Percentiles rank a stretch among this genome's conserved stretches.
Evolutionary conservation across 495 filamentous ascomycete genomes (phyloP).

Genomic region (Daldinia bambusicola): DNA sequence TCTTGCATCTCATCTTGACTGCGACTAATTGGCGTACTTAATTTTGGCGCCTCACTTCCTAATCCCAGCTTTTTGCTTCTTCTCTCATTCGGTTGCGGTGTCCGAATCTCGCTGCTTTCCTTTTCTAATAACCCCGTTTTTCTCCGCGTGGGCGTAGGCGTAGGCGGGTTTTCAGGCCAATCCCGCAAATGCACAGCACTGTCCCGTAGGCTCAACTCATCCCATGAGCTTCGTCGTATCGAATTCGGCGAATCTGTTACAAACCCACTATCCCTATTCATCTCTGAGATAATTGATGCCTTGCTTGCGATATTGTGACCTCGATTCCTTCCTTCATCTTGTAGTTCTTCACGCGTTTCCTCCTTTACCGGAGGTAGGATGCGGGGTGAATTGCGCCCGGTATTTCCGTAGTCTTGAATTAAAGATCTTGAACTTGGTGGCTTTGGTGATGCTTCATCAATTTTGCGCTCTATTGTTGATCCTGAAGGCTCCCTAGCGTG

Average conservation of each 20-base stretch:
- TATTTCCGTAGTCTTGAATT: slow-evolving; percentile 39
- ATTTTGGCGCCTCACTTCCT: slow-evolving; percentile 41
- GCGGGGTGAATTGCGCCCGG: slow-evolving; percentile 53
- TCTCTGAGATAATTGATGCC: slow-evolving; percentile 39
- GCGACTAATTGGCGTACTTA: slow-evolving; percentile 35
- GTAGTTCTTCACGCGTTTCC: slow-evolving; percentile 52
- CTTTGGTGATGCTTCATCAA: slow-evolving; percentile 12
- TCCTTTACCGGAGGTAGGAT: slow-evolving; percentile 56
- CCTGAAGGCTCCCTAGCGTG: slow-evolving; percentile 23
- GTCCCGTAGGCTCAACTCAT: slow-evolving; percentile 56
- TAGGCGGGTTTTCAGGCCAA: slow-evolving; percentile 32
- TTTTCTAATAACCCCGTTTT: slow-evolving; percentile 26
- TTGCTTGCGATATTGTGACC: slow-evolving; percentile 1
- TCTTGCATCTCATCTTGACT: slow-evolving; percentile 23
- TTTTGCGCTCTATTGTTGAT: slow-evolving; percentile 17
- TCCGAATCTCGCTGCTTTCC: slow-evolving; percentile 25
- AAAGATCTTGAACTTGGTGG: slow-evolving; percentile 33
- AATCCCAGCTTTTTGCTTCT: slow-evolving; percentile 40
- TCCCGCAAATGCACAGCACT: slow-evolving; percentile 64
- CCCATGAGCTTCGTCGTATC: slow-evolving; percentile 43
- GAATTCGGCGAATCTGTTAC: slow-evolving; percentile 55
- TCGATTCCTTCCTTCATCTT: slow-evolving; percentile 41
- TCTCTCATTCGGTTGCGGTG: slow-evolving; percentile 37
- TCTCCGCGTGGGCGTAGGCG: slow-evolving; percentile 10
- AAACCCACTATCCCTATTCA: slow-evolving; percentile 63